Conservation (phyloP, 352 stramenopile species). For the Phytophthora sojae region DNA sequence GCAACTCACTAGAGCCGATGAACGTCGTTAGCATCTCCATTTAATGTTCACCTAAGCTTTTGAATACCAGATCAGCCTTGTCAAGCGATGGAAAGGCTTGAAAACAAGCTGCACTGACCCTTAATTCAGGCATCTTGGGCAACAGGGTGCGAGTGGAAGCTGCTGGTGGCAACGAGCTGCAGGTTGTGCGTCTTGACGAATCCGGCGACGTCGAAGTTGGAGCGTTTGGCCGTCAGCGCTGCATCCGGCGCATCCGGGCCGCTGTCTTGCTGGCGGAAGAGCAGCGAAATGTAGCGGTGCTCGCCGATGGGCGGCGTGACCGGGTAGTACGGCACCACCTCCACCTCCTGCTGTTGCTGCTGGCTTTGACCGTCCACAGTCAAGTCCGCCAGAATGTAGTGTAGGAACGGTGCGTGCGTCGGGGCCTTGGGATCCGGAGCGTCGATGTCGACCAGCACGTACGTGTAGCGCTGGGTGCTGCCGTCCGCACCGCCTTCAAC, state of each 20-base stretch:
- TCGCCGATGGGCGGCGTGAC: constrained; percentile 59
- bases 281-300: constrained; percentile 66
- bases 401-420: constrained; percentile 71
- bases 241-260: constrained; percentile 17
- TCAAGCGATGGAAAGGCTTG: background rate
- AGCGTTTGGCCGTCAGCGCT: constrained; percentile 41
- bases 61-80: constrained; percentile 3
- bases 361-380: constrained; percentile 13
- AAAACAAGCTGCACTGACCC: background rate
- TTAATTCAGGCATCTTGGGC: constrained; percentile 22
- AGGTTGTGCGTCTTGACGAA: constrained; percentile 46
- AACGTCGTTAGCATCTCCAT: constrained; percentile 11
- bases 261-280: constrained; percentile 47
- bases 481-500: constrained; percentile 17
- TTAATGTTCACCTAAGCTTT: constrained; percentile 2
- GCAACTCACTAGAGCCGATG: constrained; percentile 4
- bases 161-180: constrained; percentile 35
- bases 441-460: constrained; percentile 76
- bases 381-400: constrained; percentile 64
- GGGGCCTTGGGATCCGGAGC: constrained; percentile 60
- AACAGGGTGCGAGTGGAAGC: constrained; percentile 56
- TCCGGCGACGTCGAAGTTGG: constrained; percentile 59
- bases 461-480: constrained; percentile 55
- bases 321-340: constrained; percentile 67
- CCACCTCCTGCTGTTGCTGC: constrained; percentile 5